Conservation (phyloP, 495 filamentous ascomycete species). For the Aspergillus sparsus region DNA sequence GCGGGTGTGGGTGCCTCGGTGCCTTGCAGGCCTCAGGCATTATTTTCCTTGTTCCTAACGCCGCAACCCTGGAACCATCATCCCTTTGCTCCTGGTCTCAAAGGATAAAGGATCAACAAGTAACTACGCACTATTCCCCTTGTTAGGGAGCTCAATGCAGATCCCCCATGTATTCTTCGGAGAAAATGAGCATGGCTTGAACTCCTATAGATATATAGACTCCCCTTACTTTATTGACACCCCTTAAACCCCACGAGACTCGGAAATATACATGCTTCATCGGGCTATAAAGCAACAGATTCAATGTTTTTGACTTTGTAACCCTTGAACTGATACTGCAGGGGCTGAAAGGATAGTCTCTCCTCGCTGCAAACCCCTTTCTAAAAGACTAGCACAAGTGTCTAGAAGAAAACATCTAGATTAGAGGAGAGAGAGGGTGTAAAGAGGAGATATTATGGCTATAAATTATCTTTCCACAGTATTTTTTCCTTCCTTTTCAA, state of each 20-base stretch:
- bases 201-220: not conserved
- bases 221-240: not conserved
- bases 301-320: too few species aligned
- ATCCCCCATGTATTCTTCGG: not conserved
- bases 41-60: not conserved
- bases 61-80: not conserved
- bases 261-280: not conserved
- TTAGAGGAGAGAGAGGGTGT: not conserved
- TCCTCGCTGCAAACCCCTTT: not conserved
- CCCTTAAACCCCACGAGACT: not conserved
- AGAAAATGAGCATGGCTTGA: not conserved
- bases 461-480: too few species aligned
- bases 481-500: too few species aligned
- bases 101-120: not conserved
- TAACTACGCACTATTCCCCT: not conserved
- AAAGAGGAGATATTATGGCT: too few species aligned
- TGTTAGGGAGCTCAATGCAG: not conserved
- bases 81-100: not conserved
- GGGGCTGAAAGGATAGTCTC: not conserved
- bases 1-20: conserved; percentile 1
- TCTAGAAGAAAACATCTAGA: not conserved
- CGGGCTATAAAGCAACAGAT: not conserved
- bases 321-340: not conserved
- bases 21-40: conserved; percentile 26
- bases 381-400: not conserved